These are phyloP conservation scores for Fonsecaea nubica DNA, from an alignment of 2,329 filamentous ascomycete species.

Conservation along the genomic window DNA sequence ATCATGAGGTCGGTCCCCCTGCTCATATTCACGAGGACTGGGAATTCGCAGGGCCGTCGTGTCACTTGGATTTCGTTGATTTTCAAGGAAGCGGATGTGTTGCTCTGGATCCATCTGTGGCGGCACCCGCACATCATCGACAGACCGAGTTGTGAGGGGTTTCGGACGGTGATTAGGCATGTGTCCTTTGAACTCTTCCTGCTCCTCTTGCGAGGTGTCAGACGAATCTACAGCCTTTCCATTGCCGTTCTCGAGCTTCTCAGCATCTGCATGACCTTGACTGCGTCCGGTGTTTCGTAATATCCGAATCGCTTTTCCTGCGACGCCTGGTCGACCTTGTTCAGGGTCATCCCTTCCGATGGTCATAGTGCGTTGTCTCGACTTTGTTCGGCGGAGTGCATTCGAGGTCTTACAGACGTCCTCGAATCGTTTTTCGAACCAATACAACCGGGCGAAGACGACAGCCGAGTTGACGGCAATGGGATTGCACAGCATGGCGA, in stretches of 20 bases:
- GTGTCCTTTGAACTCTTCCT: neutral
- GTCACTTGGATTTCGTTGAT: constrained; percentile 76
- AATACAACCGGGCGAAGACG: constrained; percentile 91
- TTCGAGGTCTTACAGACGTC: constrained; percentile 77
- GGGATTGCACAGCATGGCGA: constrained; percentile 77
- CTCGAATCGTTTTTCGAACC: constrained; percentile 97
- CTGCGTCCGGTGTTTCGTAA: constrained; percentile 38
- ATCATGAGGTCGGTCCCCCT: constrained; percentile 73
- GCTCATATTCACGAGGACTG: constrained; percentile 87
- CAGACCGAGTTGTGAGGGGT: constrained; percentile 24
- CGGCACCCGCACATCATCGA: constrained; percentile 61
- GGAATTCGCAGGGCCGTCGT: constrained; percentile 84
- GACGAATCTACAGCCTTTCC: constrained; percentile 38
- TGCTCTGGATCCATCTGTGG: constrained; percentile 68
- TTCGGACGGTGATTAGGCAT: constrained; percentile 53
- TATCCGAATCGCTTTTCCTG: constrained; percentile 43
- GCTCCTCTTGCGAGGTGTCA: constrained; percentile 23
- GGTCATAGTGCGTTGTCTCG: constrained; percentile 53
- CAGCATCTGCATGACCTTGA: constrained; percentile 12
- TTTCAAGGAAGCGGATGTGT: constrained; percentile 86
- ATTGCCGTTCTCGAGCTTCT: constrained; percentile 28
- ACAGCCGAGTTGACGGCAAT: constrained; percentile 85
- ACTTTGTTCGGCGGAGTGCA: constrained; percentile 68
- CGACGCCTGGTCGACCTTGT: constrained; percentile 35
- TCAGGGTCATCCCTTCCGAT: constrained; percentile 51